Base-by-base conservation (phyloP, 352 stramenopile genomes). In the Pythium apleroticum region DNA sequence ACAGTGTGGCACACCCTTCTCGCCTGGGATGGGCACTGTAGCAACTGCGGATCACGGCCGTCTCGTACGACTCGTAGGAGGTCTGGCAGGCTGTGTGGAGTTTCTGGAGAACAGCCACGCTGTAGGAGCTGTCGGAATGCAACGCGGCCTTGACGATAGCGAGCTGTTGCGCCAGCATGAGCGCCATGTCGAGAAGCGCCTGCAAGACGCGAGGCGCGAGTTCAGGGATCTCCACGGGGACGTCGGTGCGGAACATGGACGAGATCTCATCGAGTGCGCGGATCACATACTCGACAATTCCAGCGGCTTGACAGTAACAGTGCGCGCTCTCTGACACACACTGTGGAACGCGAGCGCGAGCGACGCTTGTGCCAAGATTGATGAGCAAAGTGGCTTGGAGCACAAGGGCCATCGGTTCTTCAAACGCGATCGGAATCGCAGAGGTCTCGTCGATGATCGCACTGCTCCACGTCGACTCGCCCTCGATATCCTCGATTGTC, bases 141-240 rank as follows among this genome's bases (percentile, higher is more conserved):
- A 80, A 45, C 1, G 69, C 56, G 1, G 73, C 71, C 22, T 76
- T 77, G 27, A 79, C 65, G 39, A 83, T 76, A 9, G 75, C 73
- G 15, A 83, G 63, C 24, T 83, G 75, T 20, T 83, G 73, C 0
- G 75, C 73, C 75, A 77, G 45, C 4, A 43, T 46, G 22, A 69
- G 35, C 3, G 59, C 54, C 45, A 61, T 56, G 12, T 72, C 59
- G 11, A 45, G 48, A 22, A 72, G 45, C 11, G 37, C 59, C 0
- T 53, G 45, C 7, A 72, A 25, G 17, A 72, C 49, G 0, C 54
- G 54, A 25, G 49, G 53, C 17, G 48, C 24, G 1, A 72, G 55
- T 11, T 72, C 66, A 15, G 66, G 66, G 5, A 72, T 35, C n/a
- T 62, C 31, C 9, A 59, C 46, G 3, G 65, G 65, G 8, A 72